Base-by-base conservation (phyloP, 768 basidiomycete genomes). In the Termitomyces sp. region DNA sequence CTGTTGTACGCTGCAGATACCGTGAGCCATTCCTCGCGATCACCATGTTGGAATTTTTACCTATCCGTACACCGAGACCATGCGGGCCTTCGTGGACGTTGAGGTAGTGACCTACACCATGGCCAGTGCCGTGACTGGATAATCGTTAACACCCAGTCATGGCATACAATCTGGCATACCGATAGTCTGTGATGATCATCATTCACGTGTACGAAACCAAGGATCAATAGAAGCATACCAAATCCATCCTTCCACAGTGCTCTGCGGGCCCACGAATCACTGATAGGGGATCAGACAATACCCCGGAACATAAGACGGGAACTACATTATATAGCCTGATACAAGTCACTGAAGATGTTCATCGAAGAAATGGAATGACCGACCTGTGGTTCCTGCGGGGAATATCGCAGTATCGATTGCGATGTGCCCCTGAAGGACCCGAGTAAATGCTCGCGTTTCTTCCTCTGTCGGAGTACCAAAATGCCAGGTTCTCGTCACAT, bases 21-120 rank as follows among this genome's bases (percentile, higher is more conserved):
- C 20, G 25, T 57, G 31, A 56, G 31, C 56, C 1, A 37, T 37
- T 25, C 9, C 25, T 57, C 36, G 25, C 8, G 11, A 29, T 8
- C 20, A 48, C 5, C 34, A 34, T 5, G 4, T 20, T 10, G 5
- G 12, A 20, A 29, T 36, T 57, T 67, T 37, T 63, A 81, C 80
- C 71, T 63, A 86, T 84, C 66, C 84, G 79, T 42, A 83, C 75
- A 50, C 86, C 86, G 59, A 87, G 85, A 6, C 85, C 85, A 38
- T 88, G 86, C 3, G 86, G 86, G 3, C 89, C 89, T 81, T 98
- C 95, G 68, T 98, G 96, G 0, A 98, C 96, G 63, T 97, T 97
- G 57, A 98, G 75, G 77, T 90, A 98, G 65, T 92, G 88, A 0
- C 96, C 96, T 37, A 99, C 91, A 38, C 97, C 96, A 67, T 98